Base-by-base conservation (phyloP, 208 protist genomes). In the Crithidia sp. region DNA sequence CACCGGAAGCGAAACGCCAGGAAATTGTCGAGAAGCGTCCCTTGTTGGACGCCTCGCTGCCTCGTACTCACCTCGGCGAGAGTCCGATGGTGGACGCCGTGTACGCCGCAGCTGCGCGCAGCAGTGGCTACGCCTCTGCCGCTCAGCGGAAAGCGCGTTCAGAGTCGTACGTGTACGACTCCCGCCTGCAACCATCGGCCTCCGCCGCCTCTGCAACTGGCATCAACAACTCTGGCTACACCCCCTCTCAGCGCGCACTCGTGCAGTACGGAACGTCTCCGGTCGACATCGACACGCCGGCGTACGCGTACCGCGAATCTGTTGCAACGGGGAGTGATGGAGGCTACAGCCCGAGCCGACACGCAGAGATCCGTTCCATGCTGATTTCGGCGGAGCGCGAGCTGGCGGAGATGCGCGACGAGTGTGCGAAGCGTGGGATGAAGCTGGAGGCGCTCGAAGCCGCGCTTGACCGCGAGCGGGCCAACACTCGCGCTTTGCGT, bases 371-470 rank as follows among this genome's bases (percentile, higher is more conserved):
- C 43, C 83, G 87, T 8, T 79, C 83, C 40, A 83, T 90, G 81
- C 88, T 96, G 7, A 83, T 96, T 59, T 61, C 76, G 39, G 77
- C 84, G 10, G 89, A 96, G 71, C 81, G 89, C 7, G 89, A 94
- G 64, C 52, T 93, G 50, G 89, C 89, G 1, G 89, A 91, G 55
- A 43, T 86, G 67, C 81, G 88, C 8, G 92, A 93, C 74, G 85
- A 89, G 71, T 81, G 63, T 13, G 73, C 75, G 52, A 74, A 76
- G 59, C 82, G 80, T 39, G 76, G 71, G n/a, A 85, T 84, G 67
- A 68, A 71, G 59, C 53, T 85, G n/a, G 84, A 94, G 28, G 63
- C 68, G 28, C 80, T 94, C 7, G 80, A 86, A 73, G 80, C 77
- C 9, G 79, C 82, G 12, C 79, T 96, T 59, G 79, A 85, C 41